Evolutionary conservation across 2,329 filamentous ascomycete species (phyloP), one percentile per base, ranked within the genome.

Genomic region (Epichloe uncinata): DNA sequence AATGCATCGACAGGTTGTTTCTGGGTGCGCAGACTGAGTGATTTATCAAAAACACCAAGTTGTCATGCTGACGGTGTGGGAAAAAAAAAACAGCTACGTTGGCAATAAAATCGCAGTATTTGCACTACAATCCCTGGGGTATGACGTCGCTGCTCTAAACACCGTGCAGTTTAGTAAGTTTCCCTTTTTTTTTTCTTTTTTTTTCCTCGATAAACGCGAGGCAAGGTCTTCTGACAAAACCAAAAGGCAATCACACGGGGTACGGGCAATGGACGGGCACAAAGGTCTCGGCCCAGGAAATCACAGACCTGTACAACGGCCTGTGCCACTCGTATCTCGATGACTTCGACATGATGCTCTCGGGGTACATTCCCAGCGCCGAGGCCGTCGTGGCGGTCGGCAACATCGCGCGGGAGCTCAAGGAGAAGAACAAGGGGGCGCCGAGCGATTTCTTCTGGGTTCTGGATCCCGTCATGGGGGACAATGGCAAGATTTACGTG

Each of bases 21-120:
- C 68, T 46, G 69, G 69, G 69, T 71, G 48, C 11, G 48, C n/a
- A n/a, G 15, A 30, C 15, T n/a, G 18, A 9, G 18, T 41, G 8
- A 30, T 30, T 11, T 30, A 30, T 30, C 26, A 30, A 30, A 30
- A 30, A 30, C 8, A 30, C 26, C 26, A 30, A 30, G 8, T 41
- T 41, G 9, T 41, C 38, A n/a, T 41, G 38, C 38, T 41, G 38
- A 41, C 20, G 38, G 8, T n/a, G n/a, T 7, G 8, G 16, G n/a
- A 11, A 4, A 1, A 1, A 1, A 1, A 1, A 12, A 45, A 55
- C 65, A 95, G 93, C 64, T 91, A 96, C 76, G 93, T 98, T 57
- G 93, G 93, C 47, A 98, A 98, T 66, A 95, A 91, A 61, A 95
- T 98, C 74, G 90, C 90, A 41, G 89, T 89, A 1, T 94, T 95